Conservation (phyloP, 768 basidiomycete species). For the Russula earlei region DNA sequence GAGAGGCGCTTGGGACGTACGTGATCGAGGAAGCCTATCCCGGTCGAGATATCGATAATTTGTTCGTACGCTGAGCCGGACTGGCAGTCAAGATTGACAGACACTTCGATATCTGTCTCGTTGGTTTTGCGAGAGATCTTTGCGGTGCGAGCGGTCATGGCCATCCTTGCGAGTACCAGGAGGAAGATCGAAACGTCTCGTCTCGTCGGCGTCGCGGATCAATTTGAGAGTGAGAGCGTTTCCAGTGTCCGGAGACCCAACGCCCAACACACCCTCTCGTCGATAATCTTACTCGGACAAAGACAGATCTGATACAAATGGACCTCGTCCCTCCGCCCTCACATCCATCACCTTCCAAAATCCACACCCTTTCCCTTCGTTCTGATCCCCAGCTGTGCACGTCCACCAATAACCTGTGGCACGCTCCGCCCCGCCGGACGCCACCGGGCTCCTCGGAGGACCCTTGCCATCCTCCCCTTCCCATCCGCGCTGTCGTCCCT, state of each 20-base stretch:
- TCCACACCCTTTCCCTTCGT: conserved; percentile 73
- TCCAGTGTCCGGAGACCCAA: too few relatives aligned
- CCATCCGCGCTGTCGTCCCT: conserved; percentile 38
- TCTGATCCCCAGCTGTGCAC: conserved; percentile 73
- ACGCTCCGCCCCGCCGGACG: conserved; percentile 27
- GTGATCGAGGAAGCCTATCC: conserved; percentile 98
- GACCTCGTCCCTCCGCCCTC: conserved; percentile 54
- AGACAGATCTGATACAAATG: conserved; percentile 27
- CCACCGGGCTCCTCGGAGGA: conserved; percentile 11
- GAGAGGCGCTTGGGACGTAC: conserved; percentile 36
- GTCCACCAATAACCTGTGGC: conserved; percentile 62
- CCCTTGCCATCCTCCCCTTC: conserved; percentile 3
- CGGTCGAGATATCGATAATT: conserved; percentile 78
- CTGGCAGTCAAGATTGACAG: conserved; percentile 69
- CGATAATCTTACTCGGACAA: neutral
- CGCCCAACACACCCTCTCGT: neutral
- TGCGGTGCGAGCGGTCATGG: conserved; percentile 46
- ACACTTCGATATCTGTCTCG: conserved; percentile 85
- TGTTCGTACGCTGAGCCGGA: conserved; percentile 56
- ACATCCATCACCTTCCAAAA: conserved; percentile 71
- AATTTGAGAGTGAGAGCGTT: neutral
- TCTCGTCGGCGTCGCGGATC: neutral
- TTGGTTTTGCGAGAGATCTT: conserved; percentile 74
- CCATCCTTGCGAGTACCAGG: conserved; percentile 13
- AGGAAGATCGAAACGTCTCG: too few relatives aligned